phyloP scores from a whole-genome alignment of 2,329 filamentous ascomycete genomes.

The Talaromyces sp. region DNA sequence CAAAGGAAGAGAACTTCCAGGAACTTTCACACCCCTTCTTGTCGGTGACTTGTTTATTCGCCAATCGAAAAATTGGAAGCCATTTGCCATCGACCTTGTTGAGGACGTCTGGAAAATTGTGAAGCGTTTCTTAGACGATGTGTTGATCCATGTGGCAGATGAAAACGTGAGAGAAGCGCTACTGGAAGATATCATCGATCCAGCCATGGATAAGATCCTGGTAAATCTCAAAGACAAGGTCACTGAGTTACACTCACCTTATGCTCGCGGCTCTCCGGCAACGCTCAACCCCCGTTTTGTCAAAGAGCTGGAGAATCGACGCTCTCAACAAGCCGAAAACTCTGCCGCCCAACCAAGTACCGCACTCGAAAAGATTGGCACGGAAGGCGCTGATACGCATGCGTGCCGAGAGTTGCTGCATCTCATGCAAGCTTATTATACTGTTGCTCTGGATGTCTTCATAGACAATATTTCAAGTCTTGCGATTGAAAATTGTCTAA shows the following conservation, averaged over 20 bases:
- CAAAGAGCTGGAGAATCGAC: constrained; percentile 24
- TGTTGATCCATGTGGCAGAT: constrained; percentile 11
- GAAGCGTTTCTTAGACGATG: constrained; percentile 13
- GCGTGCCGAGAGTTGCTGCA: constrained; percentile 14
- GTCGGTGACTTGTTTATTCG: constrained; percentile 14
- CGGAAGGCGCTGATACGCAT: constrained; percentile 6
- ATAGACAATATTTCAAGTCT: constrained; percentile 37
- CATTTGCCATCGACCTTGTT: constrained; percentile 10
- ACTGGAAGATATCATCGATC: constrained; percentile 12
- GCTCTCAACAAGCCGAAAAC: neutral
- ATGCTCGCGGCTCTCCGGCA: constrained; percentile 36
- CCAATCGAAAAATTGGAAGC: constrained; percentile 15
- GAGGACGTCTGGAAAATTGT: constrained; percentile 3
- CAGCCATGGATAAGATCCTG: constrained; percentile 9
- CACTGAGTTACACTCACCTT: constrained; percentile 45
- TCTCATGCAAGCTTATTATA: constrained; percentile 17
- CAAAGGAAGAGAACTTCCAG: constrained; percentile 16
- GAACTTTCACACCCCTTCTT: constrained; percentile 14
- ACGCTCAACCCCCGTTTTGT: constrained; percentile 37
- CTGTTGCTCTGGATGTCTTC: constrained; percentile 30
- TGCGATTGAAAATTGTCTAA: constrained; percentile 38
- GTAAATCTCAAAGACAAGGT: constrained; percentile 21
- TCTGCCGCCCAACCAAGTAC: neutral
- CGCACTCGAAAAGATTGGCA: neutral
- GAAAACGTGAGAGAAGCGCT: constrained; percentile 14